A percentile compares a stretch with the other conserved stretches of the same genome.
Evolutionary conservation across 2,329 filamentous ascomycete genomes (phyloP).

Genomic region (Thielaviopsis punctulata): DNA sequence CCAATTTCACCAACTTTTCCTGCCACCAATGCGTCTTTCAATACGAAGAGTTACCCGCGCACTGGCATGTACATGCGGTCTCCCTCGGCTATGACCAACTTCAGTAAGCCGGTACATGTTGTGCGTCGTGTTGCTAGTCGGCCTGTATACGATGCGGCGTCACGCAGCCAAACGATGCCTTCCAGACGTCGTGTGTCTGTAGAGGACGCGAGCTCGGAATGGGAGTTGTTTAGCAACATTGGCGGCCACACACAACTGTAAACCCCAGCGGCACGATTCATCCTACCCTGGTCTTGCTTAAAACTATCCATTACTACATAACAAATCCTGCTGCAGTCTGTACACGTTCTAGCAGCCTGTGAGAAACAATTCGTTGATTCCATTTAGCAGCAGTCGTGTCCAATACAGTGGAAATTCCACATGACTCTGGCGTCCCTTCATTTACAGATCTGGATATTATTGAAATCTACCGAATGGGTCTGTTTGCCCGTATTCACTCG

Average conservation of each 20-base stretch:
- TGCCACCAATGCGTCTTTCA: neutral
- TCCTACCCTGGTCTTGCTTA: neutral
- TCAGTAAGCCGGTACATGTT: neutral
- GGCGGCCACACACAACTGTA: constrained; percentile 19
- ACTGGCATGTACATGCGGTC: neutral
- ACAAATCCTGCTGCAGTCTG: neutral
- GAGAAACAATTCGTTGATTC: neutral
- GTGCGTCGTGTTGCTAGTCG: constrained; percentile 1
- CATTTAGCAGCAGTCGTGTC: neutral
- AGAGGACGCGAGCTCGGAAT: constrained; percentile 20
- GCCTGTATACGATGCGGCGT: neutral
- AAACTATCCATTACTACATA: neutral
- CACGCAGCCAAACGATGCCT: neutral
- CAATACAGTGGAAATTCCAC: neutral
- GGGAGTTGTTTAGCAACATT: constrained; percentile 30
- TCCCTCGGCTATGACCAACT: neutral
- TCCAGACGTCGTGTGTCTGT: constrained; percentile 9
- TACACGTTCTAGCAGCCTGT: neutral
- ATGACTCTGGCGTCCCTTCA: neutral
- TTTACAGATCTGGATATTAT: neutral
- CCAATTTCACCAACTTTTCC: neutral
- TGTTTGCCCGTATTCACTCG: neutral
- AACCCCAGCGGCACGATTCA: neutral
- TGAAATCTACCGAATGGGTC: neutral
- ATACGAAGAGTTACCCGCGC: neutral